These are phyloP conservation scores for Odontarrhena argentea DNA, from an alignment of 345 rosid species.

Conservation along the genomic window DNA sequence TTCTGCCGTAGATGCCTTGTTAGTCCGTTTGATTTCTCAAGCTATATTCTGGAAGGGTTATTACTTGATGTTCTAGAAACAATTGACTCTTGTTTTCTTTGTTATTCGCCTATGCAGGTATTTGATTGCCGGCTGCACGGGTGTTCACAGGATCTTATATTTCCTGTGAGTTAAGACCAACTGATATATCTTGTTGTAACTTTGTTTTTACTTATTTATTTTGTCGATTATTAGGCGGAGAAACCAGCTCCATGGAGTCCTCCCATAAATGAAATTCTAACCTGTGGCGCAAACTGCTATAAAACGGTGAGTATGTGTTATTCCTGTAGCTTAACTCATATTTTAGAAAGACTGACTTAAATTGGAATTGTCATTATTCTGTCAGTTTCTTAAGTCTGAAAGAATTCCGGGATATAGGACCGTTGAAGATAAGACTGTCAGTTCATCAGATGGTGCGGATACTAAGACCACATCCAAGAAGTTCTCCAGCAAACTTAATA, in stretches of 20 bases:
- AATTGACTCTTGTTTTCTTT: conserved; percentile 17
- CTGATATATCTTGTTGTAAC: conserved; percentile 2
- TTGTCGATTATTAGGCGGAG: conserved; percentile 60
- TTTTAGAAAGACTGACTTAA: conserved; percentile 4
- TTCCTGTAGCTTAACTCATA: conserved; percentile 25
- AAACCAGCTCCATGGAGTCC: conserved; percentile 73
- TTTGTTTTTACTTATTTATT: conserved; percentile 24
- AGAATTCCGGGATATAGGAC: conserved; percentile 47
- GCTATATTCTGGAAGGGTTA: conserved; percentile 2
- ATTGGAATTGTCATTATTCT: conserved; percentile 10
- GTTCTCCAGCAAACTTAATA: conserved; percentile 50
- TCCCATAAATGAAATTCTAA: conserved; percentile 59
- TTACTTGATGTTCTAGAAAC: conserved; percentile 9
- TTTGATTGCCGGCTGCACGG: conserved; percentile 99
- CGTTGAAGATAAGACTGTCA: conserved; percentile 53
- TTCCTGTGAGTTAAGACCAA: conserved; percentile 70
- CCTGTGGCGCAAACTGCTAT: conserved; percentile 84
- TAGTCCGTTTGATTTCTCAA: conserved; percentile 40
- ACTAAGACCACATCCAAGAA: conserved; percentile 51
- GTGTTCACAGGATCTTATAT: conserved; percentile 97
- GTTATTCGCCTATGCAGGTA: conserved; percentile 57
- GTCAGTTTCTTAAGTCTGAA: conserved; percentile 67
- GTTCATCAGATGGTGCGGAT: conserved; percentile 60
- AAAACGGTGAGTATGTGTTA: conserved; percentile 53
- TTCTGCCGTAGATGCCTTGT: conserved; percentile 99